Conservation (phyloP, 768 basidiomycete genomes). For the Kondoa subrosea region DNA sequence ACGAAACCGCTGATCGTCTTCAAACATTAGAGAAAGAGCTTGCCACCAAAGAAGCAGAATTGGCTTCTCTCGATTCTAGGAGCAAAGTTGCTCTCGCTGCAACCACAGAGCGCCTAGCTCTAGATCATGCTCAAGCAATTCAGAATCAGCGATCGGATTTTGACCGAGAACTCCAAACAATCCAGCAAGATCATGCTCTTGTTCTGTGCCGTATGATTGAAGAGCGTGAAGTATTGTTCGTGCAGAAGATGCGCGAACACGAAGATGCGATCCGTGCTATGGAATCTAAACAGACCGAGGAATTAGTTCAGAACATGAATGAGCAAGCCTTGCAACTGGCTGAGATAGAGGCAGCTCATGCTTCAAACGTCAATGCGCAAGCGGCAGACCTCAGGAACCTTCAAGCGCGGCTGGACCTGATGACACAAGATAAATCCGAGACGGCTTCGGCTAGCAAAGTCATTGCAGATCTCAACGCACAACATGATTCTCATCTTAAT, state of each 20-base stretch:
- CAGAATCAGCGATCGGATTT: slow-evolving; percentile 48
- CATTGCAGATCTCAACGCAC: too few relatives aligned
- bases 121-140: slow-evolving; percentile 43
- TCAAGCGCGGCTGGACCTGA: neutral
- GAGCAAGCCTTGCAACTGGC: slow-evolving; percentile 19
- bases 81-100: neutral
- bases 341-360: slow-evolving; percentile 43
- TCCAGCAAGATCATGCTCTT: slow-evolving; percentile 59
- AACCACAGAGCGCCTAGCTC: slow-evolving; percentile 28
- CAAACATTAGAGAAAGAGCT: neutral
- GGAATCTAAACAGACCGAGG: slow-evolving; percentile 41
- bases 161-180: slow-evolving; percentile 47
- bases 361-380: slow-evolving; percentile 48
- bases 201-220: slow-evolving; percentile 44
- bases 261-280: slow-evolving; percentile 47
- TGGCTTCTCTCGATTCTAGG: neutral
- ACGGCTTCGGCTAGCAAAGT: too few relatives aligned
- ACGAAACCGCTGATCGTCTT: neutral
- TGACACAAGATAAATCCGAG: neutral
- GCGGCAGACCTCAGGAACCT: slow-evolving; percentile 25
- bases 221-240: slow-evolving; percentile 13
- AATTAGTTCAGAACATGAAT: neutral
- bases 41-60: neutral
- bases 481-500: too few relatives aligned
- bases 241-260: slow-evolving; percentile 49